Evolutionary conservation across 768 basidiomycete genomes (phyloP).

Genomic region (Suillus brevipes): DNA sequence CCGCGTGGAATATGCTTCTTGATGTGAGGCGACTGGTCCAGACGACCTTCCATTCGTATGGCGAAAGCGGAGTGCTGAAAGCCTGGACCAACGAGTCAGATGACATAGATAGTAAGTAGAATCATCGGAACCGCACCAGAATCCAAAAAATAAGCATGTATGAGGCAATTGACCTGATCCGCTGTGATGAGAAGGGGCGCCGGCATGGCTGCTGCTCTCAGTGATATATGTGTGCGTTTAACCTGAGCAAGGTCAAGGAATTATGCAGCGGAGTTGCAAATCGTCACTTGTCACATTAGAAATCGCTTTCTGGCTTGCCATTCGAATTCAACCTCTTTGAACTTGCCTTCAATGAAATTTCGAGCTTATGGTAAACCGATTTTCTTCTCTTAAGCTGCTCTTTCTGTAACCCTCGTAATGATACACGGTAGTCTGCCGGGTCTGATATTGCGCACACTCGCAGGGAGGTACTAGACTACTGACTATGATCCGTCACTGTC

Average conservation of each 20-base stretch:
- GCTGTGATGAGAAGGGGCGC: constrained; percentile 66
- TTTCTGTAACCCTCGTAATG: not conserved
- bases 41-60: constrained; percentile 70
- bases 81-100: constrained; percentile 42
- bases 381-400: not conserved
- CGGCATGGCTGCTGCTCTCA: constrained; percentile 25
- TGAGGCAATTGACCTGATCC: constrained; percentile 83
- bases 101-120: constrained; percentile 7
- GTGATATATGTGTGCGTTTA: not conserved
- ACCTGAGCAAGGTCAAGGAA: not conserved
- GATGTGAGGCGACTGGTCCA: constrained; percentile 68
- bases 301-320: not conserved
- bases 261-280: constrained; percentile 3
- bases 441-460: not conserved
- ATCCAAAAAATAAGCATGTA: constrained; percentile 82
- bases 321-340: not conserved
- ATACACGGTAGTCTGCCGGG: not conserved
- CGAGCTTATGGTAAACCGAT: not conserved
- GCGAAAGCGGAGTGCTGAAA: constrained; percentile 82
- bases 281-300: not conserved
- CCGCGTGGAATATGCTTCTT: constrained; percentile 78
- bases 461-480: not conserved
- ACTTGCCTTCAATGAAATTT: not conserved
- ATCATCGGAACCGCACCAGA: constrained; percentile 51
- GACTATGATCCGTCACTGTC: not conserved